Evolutionary conservation across 352 stramenopile genomes (phyloP).

Genomic region (Phytophthora megakarya): DNA sequence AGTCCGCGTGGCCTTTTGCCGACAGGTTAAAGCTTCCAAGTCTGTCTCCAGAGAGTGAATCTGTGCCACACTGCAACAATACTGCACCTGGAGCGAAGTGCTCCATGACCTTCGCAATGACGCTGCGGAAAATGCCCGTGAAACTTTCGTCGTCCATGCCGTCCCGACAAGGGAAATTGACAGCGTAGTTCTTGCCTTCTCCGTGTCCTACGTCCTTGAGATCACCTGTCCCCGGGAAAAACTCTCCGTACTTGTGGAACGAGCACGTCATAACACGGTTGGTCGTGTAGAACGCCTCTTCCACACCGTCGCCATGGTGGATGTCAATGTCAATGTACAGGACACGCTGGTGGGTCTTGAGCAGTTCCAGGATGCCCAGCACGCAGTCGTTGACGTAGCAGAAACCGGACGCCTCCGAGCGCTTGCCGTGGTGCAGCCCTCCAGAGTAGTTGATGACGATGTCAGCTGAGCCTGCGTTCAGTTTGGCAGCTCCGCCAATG

Average conservation of each 20-base stretch:
- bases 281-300: conserved; percentile 99
- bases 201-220: conserved; percentile 84
- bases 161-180: conserved; percentile 98
- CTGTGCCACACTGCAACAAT: conserved; percentile 97
- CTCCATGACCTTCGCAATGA: conserved; percentile 98
- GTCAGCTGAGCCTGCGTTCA: conserved; percentile 96
- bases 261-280: conserved; percentile 98
- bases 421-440: conserved; percentile 99
- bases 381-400: conserved; percentile 99
- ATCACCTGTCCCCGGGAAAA: conserved; percentile 97
- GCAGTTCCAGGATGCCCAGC: conserved; percentile 97
- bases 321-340: conserved; percentile 99
- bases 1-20: conserved; percentile 97
- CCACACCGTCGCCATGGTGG: conserved; percentile 98
- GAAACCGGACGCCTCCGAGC: conserved; percentile 98
- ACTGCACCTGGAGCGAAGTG: conserved; percentile 96
- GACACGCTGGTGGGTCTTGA: conserved; percentile 97
- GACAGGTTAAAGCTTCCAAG: conserved; percentile 99
- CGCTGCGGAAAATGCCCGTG: conserved; percentile 84
- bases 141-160: conserved; percentile 99
- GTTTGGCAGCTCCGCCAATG: conserved; percentile 95
- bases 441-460: conserved; percentile 99
- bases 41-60: conserved; percentile 98
- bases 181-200: conserved; percentile 97
- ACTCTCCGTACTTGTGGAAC: conserved; percentile 99